phyloP scores from a whole-genome alignment of 2,329 filamentous ascomycete genomes.

The Aspergillus ochraceus region DNA sequence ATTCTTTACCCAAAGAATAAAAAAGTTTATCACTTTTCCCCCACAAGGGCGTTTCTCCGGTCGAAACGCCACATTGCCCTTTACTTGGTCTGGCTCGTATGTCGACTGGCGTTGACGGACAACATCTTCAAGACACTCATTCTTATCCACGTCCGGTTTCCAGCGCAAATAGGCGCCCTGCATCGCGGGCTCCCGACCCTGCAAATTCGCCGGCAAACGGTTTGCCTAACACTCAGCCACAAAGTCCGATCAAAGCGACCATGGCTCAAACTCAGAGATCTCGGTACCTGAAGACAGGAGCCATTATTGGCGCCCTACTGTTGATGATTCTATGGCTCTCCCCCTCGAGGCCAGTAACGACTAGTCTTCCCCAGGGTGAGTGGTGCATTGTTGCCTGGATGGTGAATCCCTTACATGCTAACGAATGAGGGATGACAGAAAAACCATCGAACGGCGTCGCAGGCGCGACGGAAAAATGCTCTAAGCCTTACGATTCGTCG shows the following conservation, averaged over 20 bases:
- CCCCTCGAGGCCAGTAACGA: constrained; percentile 33
- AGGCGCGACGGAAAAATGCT: constrained; percentile 72
- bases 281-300: constrained; percentile 62
- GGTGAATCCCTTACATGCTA: not conserved
- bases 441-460: constrained; percentile 22
- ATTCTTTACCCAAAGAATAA: not conserved
- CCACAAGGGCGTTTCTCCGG: constrained; percentile 13
- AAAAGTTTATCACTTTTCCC: not conserved
- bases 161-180: constrained; percentile 52
- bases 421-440: constrained; percentile 17
- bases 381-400: not conserved
- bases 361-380: constrained; percentile 27
- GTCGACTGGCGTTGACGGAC: constrained; percentile 56
- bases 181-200: constrained; percentile 49
- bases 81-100: constrained; percentile 44
- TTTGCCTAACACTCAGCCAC: constrained; percentile 36
- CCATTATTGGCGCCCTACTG: constrained; percentile 58
- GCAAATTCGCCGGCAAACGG: constrained; percentile 45
- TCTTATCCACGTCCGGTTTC: constrained; percentile 53
- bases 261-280: constrained; percentile 65
- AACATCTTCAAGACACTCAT: constrained; percentile 52
- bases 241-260: constrained; percentile 42
- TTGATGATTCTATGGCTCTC: constrained; percentile 59
- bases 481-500: constrained; percentile 76
- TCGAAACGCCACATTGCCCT: constrained; percentile 20